Conservation (phyloP, 176 grass and related monocot species). For the Oryza glumipatula region DNA sequence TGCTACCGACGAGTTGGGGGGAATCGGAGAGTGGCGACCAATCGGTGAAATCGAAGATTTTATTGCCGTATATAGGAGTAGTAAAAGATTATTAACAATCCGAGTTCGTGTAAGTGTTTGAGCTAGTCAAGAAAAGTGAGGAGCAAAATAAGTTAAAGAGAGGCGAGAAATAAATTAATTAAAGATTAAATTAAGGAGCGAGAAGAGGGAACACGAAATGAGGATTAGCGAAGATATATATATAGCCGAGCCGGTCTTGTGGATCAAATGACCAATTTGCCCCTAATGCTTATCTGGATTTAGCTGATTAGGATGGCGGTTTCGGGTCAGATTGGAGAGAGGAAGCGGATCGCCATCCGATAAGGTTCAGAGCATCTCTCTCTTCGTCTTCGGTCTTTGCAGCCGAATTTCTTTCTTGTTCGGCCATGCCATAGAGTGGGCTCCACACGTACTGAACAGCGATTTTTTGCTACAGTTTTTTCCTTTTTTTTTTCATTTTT, state of each 20-base stretch:
- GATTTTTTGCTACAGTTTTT: too few species aligned
- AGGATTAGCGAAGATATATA: neutral
- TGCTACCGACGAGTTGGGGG: neutral
- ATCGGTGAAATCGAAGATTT: slow-evolving; percentile 4
- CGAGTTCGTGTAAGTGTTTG: neutral
- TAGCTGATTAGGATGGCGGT: neutral
- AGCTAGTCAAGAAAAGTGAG: neutral
- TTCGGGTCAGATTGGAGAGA: neutral
- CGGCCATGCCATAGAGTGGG: too few species aligned
- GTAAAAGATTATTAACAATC: neutral
- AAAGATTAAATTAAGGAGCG: slow-evolving; percentile 31
- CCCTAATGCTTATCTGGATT: slow-evolving; percentile 10
- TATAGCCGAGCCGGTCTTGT: neutral
- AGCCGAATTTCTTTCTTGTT: too few species aligned
- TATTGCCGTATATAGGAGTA: neutral
- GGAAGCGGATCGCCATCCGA: neutral
- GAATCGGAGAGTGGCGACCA: neutral
- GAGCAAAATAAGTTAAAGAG: neutral
- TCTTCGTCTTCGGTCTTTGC: too few species aligned
- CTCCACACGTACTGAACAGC: too few species aligned
- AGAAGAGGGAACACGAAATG: slow-evolving; percentile 11
- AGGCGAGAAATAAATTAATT: slow-evolving; percentile 36
- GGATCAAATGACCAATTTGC: neutral
- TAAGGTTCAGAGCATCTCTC: neutral
- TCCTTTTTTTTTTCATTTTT: too few species aligned